phyloP scores from a whole-genome alignment of 2,329 filamentous ascomycete species.

The Aspergillus ochraceus region DNA sequence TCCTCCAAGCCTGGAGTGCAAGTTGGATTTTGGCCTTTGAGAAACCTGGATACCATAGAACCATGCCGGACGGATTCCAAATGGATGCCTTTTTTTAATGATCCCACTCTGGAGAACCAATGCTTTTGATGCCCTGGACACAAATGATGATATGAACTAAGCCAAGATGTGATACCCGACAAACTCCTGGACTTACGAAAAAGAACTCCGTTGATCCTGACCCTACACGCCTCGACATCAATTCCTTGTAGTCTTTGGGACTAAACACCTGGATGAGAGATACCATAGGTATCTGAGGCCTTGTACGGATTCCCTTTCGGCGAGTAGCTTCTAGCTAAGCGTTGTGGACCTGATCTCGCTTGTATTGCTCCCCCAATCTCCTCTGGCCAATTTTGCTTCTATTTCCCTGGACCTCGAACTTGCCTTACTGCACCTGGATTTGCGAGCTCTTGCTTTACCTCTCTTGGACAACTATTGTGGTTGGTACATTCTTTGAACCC shows the following conservation, averaged over 20 bases:
- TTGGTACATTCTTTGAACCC: slow-evolving; percentile 6
- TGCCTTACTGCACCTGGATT: not conserved
- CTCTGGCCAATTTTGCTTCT: slow-evolving; percentile 4
- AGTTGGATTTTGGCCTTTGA: slow-evolving; percentile 19
- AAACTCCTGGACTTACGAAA: not conserved
- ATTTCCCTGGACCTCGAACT: slow-evolving; percentile 6
- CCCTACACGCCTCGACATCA: not conserved
- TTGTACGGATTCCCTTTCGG: not conserved
- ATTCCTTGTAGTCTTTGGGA: slow-evolving; percentile 3
- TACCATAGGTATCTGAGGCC: not conserved
- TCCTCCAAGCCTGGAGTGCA: slow-evolving; percentile 30
- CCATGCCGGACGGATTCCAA: not conserved
- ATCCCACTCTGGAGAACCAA: not conserved
- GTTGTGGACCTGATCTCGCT: slow-evolving; percentile 5
- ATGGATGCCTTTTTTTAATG: not conserved
- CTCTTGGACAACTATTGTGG: slow-evolving; percentile 4
- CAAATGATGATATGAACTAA: not conserved
- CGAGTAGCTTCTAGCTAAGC: slow-evolving; percentile 5
- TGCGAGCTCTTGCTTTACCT: not conserved
- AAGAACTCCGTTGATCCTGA: not conserved
- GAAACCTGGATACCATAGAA: slow-evolving; percentile 3
- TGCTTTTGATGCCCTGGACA: not conserved
- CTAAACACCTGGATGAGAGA: not conserved
- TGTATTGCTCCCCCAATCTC: slow-evolving; percentile 1
- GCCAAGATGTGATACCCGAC: not conserved